Conservation (phyloP, 2,329 filamentous ascomycete genomes). For the Clarireedia paspali region DNA sequence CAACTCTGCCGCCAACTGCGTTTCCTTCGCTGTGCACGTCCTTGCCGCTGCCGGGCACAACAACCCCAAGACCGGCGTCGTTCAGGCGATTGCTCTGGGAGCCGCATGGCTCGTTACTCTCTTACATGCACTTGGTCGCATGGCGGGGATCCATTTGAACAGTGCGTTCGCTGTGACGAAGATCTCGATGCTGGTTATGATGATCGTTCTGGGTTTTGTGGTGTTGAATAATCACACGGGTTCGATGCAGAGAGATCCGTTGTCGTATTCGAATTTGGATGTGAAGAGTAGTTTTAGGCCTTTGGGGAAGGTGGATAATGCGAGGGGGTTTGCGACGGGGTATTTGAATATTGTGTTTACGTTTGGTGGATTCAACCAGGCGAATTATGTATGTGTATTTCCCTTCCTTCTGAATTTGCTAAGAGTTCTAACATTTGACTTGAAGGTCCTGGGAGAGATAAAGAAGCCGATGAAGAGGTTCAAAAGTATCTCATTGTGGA, state of each 20-base stretch:
- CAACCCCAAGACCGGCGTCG: conserved; percentile 28
- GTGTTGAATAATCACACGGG: conserved; percentile 6
- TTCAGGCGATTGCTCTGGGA: conserved; percentile 41
- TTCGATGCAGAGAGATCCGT: background rate
- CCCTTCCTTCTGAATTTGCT: background rate
- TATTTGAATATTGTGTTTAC: conserved; percentile 38
- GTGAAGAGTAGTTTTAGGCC: conserved; percentile 8
- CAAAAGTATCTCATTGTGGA: conserved; percentile 15
- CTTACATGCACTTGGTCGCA: conserved; percentile 39
- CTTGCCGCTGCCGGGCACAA: conserved; percentile 29
- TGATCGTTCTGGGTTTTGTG: conserved; percentile 32
- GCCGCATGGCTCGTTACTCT: conserved; percentile 38
- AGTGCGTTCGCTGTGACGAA: conserved; percentile 44
- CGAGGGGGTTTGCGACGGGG: conserved; percentile 31
- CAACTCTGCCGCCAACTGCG: conserved; percentile 43
- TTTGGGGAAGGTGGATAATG: conserved; percentile 14
- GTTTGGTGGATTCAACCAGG: conserved; percentile 37
- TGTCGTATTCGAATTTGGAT: conserved; percentile 10
- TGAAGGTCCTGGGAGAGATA: conserved; percentile 14
- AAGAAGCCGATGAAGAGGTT: conserved; percentile 18
- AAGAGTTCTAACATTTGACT: conserved; percentile 32
- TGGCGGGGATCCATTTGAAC: conserved; percentile 42
- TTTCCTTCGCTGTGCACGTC: conserved; percentile 43
- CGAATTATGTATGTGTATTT: conserved; percentile 32
- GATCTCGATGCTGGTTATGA: conserved; percentile 39